phyloP scores from a whole-genome alignment of 1,139 yeast genomes.

The Candida sanyaensis region DNA sequence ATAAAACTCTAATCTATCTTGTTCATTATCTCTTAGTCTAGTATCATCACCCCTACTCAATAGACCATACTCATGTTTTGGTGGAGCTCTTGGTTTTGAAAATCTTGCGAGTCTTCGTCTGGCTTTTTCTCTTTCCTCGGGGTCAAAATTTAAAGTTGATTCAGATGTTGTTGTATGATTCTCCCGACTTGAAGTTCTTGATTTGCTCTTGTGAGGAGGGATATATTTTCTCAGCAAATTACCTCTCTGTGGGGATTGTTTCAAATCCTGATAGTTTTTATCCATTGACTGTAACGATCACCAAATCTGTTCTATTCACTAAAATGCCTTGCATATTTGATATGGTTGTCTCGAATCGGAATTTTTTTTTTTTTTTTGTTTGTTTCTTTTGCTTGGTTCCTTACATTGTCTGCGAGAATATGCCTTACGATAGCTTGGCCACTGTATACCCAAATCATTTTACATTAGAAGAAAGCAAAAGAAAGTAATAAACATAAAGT shows the following conservation, averaged over 20 bases:
- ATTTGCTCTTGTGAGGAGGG: conserved; percentile 9
- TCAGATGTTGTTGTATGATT: conserved; percentile 2
- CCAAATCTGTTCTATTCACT: too few relatives aligned
- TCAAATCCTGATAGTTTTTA: neutral
- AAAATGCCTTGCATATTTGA: too few relatives aligned
- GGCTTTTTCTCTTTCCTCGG: conserved; percentile 15
- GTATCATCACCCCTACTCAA: conserved; percentile 62
- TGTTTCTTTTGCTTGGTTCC: neutral
- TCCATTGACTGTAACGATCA: neutral
- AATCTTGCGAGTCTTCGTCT: conserved; percentile 21
- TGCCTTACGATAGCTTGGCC: neutral
- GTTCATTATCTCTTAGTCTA: conserved; percentile 44
- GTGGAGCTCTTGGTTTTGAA: conserved; percentile 9
- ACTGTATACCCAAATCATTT: too few relatives aligned
- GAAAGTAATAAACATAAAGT: neutral
- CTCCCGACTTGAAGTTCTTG: neutral
- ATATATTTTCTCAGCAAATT: conserved; percentile 5
- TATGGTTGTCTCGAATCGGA: neutral
- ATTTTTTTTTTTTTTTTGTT: neutral
- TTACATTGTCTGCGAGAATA: neutral
- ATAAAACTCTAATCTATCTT: conserved; percentile 42
- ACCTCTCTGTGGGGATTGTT: conserved; percentile 1
- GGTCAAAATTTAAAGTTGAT: neutral
- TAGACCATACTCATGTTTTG: conserved; percentile 40
- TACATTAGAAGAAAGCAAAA: too few relatives aligned